phyloP scores from a whole-genome alignment of 78 protist genomes.

The Monosiga brevicollis region DNA sequence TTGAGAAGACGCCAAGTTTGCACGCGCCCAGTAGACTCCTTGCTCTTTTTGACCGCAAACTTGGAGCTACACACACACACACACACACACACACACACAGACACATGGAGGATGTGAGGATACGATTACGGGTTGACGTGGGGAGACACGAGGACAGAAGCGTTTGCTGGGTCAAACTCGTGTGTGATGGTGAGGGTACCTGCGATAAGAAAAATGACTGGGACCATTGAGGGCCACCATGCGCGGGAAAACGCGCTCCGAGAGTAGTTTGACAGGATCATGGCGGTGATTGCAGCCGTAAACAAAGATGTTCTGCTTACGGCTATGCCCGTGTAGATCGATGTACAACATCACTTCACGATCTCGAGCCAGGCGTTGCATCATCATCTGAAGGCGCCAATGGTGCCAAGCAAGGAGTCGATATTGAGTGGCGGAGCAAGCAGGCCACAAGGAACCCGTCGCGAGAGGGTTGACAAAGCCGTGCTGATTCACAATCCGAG shows the following conservation, averaged over 20 bases:
- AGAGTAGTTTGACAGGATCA: not conserved
- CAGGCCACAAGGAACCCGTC: no score
- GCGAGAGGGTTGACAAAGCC: no score
- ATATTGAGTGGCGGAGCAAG: no score
- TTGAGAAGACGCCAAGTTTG: constrained; percentile 26
- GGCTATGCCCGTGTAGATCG: constrained; percentile 42
- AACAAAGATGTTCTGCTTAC: constrained; percentile 19
- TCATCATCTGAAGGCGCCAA: not conserved
- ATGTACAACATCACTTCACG: not conserved
- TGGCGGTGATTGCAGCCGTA: constrained; percentile 19
- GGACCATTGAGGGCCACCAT: not conserved
- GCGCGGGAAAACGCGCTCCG: constrained; percentile 14
- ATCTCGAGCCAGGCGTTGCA: not conserved
- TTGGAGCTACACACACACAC: not conserved
- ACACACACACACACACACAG: not conserved
- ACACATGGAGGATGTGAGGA: no score
- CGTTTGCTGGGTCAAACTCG: no score
- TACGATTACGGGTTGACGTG: no score
- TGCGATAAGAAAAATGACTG: not conserved
- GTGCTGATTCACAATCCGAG: no score
- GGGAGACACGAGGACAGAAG: no score
- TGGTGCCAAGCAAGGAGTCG: no score
- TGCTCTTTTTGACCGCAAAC: not conserved
- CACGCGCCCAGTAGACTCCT: constrained; percentile 37
- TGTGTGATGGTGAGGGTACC: no score